Evolutionary conservation across 148 eudicot species (phyloP), one percentile per base, ranked within the genome.

Genomic region (Rhododendron vialii): DNA sequence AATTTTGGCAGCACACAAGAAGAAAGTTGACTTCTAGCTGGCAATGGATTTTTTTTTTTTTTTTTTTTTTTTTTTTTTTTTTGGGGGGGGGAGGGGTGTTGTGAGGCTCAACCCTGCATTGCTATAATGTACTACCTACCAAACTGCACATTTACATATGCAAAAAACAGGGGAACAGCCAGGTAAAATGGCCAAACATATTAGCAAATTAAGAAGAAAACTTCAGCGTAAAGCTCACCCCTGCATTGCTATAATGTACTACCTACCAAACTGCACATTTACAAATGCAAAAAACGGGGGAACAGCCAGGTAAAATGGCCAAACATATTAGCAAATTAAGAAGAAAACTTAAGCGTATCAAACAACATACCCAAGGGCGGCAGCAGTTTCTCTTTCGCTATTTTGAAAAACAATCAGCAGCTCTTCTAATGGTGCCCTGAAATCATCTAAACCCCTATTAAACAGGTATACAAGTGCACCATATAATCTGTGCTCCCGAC

Each of bases 401-500:
- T 90, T 90, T 89, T 87, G 89, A 18, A 95, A 84, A 85, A 96
- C 96, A 80, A 75, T 79, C 84, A 96, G 88, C 55, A 95, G 94
- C 91, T 96, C 99, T 91, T 96, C 99, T 61, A 96, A 88, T 79
- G 99, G 99, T 78, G 98, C 91, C 92, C 90, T 92, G 88, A 93
- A 96, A 93, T 96, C 99, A 92, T 96, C 97, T 69, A 96, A 90
- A 74, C 99, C 99, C 92, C 93, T 96, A 88, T 95, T 96, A 88
- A 95, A 96, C 69, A 96, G 91, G 91, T 96, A 95, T 87, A 96
- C 91, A 86, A 96, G 86, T 73, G 99, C 99, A 81, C 98, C 93
- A 87, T 96, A 92, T 89, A 96, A 84, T 55, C 97, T 93, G 88
- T 96, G 98, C 89, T 95, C 98, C 89, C 92, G 91, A 89, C 99